A percentile compares a stretch with the other conserved stretches of the same genome.
These are phyloP conservation scores for Brettanomyces anomalus DNA, from an alignment of 805 yeast genomes.

Conservation along the genomic window DNA sequence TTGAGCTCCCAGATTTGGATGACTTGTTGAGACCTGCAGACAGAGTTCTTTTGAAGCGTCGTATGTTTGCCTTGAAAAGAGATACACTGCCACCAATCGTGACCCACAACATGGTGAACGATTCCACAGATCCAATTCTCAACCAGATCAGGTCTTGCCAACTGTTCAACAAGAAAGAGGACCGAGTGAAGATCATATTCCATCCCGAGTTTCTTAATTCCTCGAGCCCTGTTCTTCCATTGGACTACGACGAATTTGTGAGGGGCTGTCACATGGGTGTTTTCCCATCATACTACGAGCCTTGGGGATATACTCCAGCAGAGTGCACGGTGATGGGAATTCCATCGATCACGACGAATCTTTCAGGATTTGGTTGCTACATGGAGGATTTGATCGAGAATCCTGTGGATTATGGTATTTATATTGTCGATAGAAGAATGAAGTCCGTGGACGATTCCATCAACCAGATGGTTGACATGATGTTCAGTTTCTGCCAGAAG, in stretches of 20 bases:
- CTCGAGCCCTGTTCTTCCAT: conserved; percentile 84
- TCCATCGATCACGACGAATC: conserved; percentile 91
- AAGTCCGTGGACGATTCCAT: conserved; percentile 90
- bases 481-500: conserved; percentile 82
- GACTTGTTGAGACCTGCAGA: conserved; percentile 82
- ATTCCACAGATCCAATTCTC: conserved; percentile 81
- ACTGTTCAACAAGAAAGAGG: conserved; percentile 80
- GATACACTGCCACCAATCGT: conserved; percentile 90
- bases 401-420: conserved; percentile 92
- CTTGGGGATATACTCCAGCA: conserved; percentile 99
- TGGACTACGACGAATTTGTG: conserved; percentile 96
- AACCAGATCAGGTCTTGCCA: conserved; percentile 88
- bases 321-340: conserved; percentile 99
- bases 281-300: conserved; percentile 97
- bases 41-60: conserved; percentile 78
- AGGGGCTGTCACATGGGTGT: conserved; percentile 98
- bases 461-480: conserved; percentile 78
- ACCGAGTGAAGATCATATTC: conserved; percentile 90
- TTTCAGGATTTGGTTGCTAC: conserved; percentile 96
- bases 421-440: conserved; percentile 90
- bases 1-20: conserved; percentile 59
- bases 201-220: conserved; percentile 96
- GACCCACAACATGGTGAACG: conserved; percentile 94
- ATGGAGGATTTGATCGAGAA: conserved; percentile 97
- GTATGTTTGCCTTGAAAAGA: conserved; percentile 88